Evolutionary conservation across 2,329 filamentous ascomycete genomes (phyloP), one percentile per base, ranked within the genome.

Genomic region (Fusarium nisikadoi): DNA sequence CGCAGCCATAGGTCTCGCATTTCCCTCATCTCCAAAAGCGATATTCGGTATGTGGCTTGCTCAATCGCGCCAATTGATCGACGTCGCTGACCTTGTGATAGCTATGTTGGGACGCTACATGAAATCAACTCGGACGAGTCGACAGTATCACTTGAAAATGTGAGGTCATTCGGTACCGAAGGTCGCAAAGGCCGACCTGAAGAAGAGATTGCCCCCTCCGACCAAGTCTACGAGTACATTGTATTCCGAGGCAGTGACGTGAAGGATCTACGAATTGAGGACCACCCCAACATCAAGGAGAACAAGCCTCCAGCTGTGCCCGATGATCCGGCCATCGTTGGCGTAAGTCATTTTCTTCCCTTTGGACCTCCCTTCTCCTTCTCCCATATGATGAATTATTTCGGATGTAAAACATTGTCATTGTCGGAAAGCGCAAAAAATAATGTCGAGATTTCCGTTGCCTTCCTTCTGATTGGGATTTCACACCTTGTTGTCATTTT

Each of bases 401-500:
- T 89, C 94, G 95, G 95, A 97, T 97, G 94, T 96, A 94, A 97
- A 68, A 97, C 84, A 84, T 88, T 89, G 80, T 87, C 86, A 89
- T 68, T 89, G 88, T 90, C 92, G 92, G 93, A 93, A 92, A 93
- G 94, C 94, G 94, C 94, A 97, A 91, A 90, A 86, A 94, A 92
- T 88, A 89, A 86, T 97, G 95, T 97, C 91, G 95, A 97, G 90
- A 92, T 93, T 92, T 97, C 95, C 94, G 95, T 97, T 98, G 95
- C 94, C 95, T 98, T 98, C 95, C 95, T 98, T 97, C 94, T 98
- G 94, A 97, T 91, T 71, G 49, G 71, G 72, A 76, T 65, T 64
- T 14, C 38, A 69, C 67, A 58, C 52, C 20, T 50, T 59, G 17
- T 43, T 62, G 23, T 31, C 42, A 38, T 55, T 62, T 39, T 65